Conservation (phyloP, 306 rosid genomes). For the Quercus alba region DNA sequence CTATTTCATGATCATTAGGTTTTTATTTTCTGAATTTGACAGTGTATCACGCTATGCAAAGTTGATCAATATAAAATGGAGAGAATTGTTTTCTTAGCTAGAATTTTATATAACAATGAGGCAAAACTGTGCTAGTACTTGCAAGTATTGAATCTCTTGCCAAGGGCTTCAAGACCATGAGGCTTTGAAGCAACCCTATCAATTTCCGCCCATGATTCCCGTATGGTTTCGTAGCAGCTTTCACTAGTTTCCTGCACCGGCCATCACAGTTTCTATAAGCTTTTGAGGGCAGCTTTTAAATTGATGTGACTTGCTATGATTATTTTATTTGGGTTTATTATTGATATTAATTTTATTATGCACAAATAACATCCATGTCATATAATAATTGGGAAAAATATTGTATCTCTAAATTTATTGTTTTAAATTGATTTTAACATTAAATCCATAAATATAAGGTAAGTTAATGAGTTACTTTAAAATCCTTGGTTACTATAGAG, state of each 20-base stretch:
- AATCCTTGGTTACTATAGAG: conserved; percentile 40
- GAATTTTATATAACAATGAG: neutral
- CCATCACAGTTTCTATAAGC: no score
- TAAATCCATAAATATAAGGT: neutral
- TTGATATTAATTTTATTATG: no score
- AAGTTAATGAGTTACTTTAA: conserved; percentile 16
- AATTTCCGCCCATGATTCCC: conserved; percentile 55
- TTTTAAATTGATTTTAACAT: neutral
- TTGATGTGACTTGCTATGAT: no score
- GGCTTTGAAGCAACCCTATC: conserved; percentile 38
- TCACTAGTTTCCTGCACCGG: conserved; percentile 46
- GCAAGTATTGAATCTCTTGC: conserved; percentile 52
- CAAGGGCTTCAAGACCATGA: conserved; percentile 43
- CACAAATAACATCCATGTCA: no score
- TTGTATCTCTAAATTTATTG: neutral
- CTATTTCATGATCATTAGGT: no score
- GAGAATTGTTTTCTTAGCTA: no score
- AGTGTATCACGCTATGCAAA: no score
- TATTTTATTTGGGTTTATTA: no score
- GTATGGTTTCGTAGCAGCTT: conserved; percentile 46
- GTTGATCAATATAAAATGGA: no score
- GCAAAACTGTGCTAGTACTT: conserved; percentile 6
- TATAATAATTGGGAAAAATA: no score
- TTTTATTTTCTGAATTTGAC: no score
- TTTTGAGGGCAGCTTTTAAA: no score